phyloP scores from a whole-genome alignment of 495 filamentous ascomycete genomes.

The Penicillium bialowiezense region DNA sequence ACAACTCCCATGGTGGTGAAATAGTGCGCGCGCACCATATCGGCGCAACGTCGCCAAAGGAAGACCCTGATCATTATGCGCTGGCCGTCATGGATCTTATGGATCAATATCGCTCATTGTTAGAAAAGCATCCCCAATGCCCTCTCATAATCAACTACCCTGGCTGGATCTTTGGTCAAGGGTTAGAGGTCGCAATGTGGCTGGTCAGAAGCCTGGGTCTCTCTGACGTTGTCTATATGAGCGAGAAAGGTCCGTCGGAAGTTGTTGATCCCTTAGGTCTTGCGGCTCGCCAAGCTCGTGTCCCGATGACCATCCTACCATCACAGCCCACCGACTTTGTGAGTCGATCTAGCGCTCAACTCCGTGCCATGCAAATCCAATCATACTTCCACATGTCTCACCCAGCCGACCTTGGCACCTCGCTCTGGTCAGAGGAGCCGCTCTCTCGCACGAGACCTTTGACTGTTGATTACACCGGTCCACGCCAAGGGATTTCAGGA shows the following conservation, averaged over 20 bases:
- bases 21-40: constrained; percentile 68
- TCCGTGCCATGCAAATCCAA: constrained; percentile 75
- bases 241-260: constrained; percentile 63
- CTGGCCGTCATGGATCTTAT: constrained; percentile 67
- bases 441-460: constrained; percentile 49
- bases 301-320: constrained; percentile 39
- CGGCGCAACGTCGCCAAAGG: constrained; percentile 65
- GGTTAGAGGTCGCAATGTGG: constrained; percentile 65
- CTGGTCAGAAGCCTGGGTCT: constrained; percentile 51
- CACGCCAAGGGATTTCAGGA: constrained; percentile 47
- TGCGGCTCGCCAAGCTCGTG: constrained; percentile 31
- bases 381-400: constrained; percentile 69
- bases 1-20: constrained; percentile 26
- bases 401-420: constrained; percentile 27
- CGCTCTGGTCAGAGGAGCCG: constrained; percentile 48
- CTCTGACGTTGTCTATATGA: constrained; percentile 72
- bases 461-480: constrained; percentile 54
- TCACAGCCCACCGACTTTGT: constrained; percentile 62
- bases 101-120: constrained; percentile 54
- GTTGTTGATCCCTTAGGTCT: constrained; percentile 54
- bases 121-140: constrained; percentile 37
- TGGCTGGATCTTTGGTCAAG: constrained; percentile 77
- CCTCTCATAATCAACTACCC: constrained; percentile 80
- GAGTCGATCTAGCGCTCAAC: constrained; percentile 63
- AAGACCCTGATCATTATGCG: constrained; percentile 69